A percentile compares a stretch with the other conserved stretches of the same genome.
phyloP scores from a whole-genome alignment of 2,329 filamentous ascomycete genomes.

The Thelonectria blattea region DNA sequence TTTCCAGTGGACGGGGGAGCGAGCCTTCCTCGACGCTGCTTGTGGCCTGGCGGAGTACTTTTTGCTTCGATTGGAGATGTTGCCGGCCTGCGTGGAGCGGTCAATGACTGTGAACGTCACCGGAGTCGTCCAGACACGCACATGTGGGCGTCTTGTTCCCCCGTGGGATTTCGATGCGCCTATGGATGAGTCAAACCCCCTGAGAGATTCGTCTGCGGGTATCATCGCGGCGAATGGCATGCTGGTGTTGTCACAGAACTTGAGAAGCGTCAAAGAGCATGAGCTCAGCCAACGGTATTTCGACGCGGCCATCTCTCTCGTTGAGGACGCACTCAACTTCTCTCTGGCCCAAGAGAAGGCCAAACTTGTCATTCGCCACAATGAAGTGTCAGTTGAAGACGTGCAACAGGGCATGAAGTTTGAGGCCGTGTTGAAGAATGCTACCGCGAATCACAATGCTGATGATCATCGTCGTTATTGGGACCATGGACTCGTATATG shows the following conservation, averaged over 20 bases:
- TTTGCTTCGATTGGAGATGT: conserved; percentile 46
- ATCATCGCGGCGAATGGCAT: conserved; percentile 49
- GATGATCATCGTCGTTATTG: conserved; percentile 37
- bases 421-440: conserved; percentile 35
- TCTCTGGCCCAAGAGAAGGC: conserved; percentile 27
- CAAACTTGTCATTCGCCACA: neutral
- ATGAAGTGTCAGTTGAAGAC: neutral
- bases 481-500: conserved; percentile 54
- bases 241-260: conserved; percentile 44
- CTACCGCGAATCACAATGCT: conserved; percentile 44
- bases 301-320: conserved; percentile 38
- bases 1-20: conserved; percentile 54
- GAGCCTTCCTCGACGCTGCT: conserved; percentile 51
- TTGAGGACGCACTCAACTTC: conserved; percentile 41
- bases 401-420: conserved; percentile 25
- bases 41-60: conserved; percentile 57
- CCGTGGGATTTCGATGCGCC: conserved; percentile 57
- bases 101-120: conserved; percentile 9
- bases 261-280: conserved; percentile 27
- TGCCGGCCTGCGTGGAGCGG: conserved; percentile 39
- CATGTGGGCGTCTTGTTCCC: conserved; percentile 38
- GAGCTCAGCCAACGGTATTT: conserved; percentile 33
- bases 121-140: neutral
- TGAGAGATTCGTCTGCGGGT: conserved; percentile 47
- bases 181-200: conserved; percentile 36